phyloP scores from a whole-genome alignment of 192 early-diverging fungal species.

The Umbelopsis vinacea region DNA sequence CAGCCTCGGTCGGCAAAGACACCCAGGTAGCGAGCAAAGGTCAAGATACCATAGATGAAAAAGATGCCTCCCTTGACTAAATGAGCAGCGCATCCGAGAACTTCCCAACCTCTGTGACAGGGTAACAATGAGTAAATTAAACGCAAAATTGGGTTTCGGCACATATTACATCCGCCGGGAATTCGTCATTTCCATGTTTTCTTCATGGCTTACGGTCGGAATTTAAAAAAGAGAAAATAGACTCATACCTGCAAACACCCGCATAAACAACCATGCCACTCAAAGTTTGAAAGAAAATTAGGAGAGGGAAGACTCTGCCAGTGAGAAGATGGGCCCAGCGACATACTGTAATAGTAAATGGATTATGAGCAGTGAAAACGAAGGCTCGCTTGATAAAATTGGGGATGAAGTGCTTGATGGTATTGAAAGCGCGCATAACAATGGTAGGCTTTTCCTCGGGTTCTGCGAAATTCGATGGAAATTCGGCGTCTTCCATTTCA shows the following conservation, averaged over 20 bases:
- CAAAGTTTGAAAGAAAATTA: slow-evolving; percentile 40
- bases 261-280: slow-evolving; percentile 42
- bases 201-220: background rate
- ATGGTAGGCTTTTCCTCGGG: slow-evolving; percentile 22
- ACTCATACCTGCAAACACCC: slow-evolving; percentile 35
- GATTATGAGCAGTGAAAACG: slow-evolving; percentile 27
- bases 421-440: slow-evolving; percentile 23
- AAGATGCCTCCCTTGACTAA: slow-evolving; percentile 47
- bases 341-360: slow-evolving; percentile 32
- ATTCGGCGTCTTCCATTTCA: slow-evolving; percentile 17
- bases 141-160: background rate
- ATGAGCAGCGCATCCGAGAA: slow-evolving; percentile 41
- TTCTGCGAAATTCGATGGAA: background rate
- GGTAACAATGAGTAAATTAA: background rate
- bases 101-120: slow-evolving; percentile 33
- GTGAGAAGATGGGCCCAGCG: slow-evolving; percentile 28
- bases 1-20: slow-evolving; percentile 43
- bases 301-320: slow-evolving; percentile 33
- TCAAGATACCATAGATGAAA: slow-evolving; percentile 41
- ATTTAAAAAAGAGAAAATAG: background rate
- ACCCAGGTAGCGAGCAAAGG: slow-evolving; percentile 42
- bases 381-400: slow-evolving; percentile 25
- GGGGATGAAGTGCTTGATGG: slow-evolving; percentile 31
- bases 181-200: background rate
- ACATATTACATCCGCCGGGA: background rate